These are phyloP conservation scores for Phanerochaete sordida DNA, from an alignment of 768 basidiomycete genomes.

Conservation along the genomic window DNA sequence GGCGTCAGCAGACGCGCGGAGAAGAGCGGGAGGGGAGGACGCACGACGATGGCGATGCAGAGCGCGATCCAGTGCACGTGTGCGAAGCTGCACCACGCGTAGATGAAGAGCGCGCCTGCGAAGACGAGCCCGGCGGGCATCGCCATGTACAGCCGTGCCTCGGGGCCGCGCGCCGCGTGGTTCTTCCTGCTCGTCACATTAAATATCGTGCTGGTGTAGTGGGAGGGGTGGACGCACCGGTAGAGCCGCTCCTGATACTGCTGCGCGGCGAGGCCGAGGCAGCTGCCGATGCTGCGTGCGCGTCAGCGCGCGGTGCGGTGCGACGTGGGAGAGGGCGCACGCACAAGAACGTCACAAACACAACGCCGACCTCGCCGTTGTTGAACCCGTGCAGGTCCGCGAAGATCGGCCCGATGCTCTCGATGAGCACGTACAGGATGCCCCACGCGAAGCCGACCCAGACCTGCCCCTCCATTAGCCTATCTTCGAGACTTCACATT, in stretches of 20 bases:
- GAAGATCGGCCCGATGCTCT: slow-evolving; percentile 61
- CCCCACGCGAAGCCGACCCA: slow-evolving; percentile 80
- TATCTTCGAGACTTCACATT: too few relatives aligned
- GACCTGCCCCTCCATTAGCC: slow-evolving; percentile 37
- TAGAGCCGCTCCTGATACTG: slow-evolving; percentile 29
- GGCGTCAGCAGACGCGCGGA: too few relatives aligned
- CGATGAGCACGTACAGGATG: slow-evolving; percentile 63
- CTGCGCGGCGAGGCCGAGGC: slow-evolving; percentile 26
- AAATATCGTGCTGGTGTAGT: neutral
- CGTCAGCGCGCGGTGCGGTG: neutral
- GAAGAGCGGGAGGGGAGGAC: too few relatives aligned
- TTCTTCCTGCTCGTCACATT: slow-evolving; percentile 18
- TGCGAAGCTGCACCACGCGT: slow-evolving; percentile 61
- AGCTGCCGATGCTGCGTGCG: slow-evolving; percentile 53
- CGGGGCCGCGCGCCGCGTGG: slow-evolving; percentile 33
- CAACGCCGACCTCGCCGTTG: slow-evolving; percentile 53
- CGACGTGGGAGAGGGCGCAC: too few relatives aligned
- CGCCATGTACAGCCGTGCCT: slow-evolving; percentile 59
- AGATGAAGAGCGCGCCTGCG: slow-evolving; percentile 64
- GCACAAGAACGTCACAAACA: slow-evolving; percentile 57
- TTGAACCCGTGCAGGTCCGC: slow-evolving; percentile 55
- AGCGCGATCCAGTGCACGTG: slow-evolving; percentile 59
- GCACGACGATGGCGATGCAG: slow-evolving; percentile 44
- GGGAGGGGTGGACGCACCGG: slow-evolving; percentile 16
- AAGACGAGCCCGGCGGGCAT: slow-evolving; percentile 52